These are phyloP conservation scores for Nicotiana paniculata DNA, from an alignment of 257 asterid species.

Conservation along the genomic window DNA sequence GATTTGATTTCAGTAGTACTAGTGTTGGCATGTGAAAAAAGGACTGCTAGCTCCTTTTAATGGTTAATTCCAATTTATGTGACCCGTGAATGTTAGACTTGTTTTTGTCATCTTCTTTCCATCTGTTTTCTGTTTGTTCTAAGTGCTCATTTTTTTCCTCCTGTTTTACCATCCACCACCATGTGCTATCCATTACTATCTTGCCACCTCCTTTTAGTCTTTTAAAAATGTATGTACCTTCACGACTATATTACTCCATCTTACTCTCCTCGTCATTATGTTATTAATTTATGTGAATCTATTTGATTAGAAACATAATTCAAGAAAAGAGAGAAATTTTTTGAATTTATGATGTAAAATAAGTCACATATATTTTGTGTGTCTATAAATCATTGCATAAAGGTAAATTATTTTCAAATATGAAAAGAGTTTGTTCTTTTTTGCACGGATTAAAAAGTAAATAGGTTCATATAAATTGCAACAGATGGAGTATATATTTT, in stretches of 20 bases:
- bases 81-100: conserved; percentile 62
- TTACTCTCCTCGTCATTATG: background rate
- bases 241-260: background rate
- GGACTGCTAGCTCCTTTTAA: conserved; percentile 16
- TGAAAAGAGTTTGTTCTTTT: too few species aligned
- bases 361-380: too few species aligned
- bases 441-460: too few species aligned
- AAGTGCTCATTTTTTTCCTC: background rate
- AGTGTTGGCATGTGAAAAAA: conserved; percentile 39
- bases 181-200: conserved; percentile 29
- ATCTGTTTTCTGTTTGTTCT: conserved; percentile 19
- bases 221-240: background rate
- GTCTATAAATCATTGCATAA: too few species aligned
- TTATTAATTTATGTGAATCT: background rate
- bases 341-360: too few species aligned
- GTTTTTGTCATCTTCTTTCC: conserved; percentile 50
- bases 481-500: background rate
- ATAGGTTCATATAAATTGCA: too few species aligned
- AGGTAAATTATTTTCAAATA: too few species aligned
- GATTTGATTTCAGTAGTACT: conserved; percentile 19
- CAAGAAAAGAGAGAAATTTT: too few species aligned
- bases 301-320: too few species aligned
- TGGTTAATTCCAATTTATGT: conserved; percentile 33
- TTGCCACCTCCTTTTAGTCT: background rate
- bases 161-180: conserved; percentile 17